Base-by-base conservation (phyloP, 495 filamentous ascomycete genomes). In the Hyaloscypha variabilis region DNA sequence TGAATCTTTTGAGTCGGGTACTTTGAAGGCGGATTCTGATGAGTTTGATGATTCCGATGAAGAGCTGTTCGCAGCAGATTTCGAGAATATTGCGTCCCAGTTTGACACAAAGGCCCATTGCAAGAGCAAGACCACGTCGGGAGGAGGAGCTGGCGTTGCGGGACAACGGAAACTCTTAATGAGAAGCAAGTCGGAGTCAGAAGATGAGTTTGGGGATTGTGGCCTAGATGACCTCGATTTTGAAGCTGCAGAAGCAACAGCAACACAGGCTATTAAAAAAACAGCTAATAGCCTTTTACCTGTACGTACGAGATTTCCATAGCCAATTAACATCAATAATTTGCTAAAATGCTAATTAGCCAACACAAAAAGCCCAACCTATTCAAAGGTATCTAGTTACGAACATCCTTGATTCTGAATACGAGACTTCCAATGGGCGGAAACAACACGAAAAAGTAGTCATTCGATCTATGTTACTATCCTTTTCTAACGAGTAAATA, bases 301-400 rank as follows among this genome's bases (percentile, higher is more conserved):
- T 82, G 85, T 88, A 85, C 75, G 84, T 85, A 77, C 76, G 62
- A 71, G 73, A 63, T 69, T 55, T 66, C 34, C 66, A 50, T 73
- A 73, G 71, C 51, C 23, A 61, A 69, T 51, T 39, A 67, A 19
- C 13, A 62, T 46, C 23, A 61, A 57, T 63, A 70, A 68, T 65
- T 70, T 73, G 72, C 83, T 85, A 83, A 86, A n/a, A 75, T 69
- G 59, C 51, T 73, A 34, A 54, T 67, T 76, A 86, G 83, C 73
- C 80, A 39, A 76, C 72, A 52, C 77, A 87, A 74, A 86, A 85
- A 74, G 78, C 82, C 64, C 85, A 83, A 77, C 85, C 87, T 49
- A 93, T 96, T 69, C 91, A 95, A 73, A 88, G 93, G 59, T 96
- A 94, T 77, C 78, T 90, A 53, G 81, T 96, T 62, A 89, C 87